Percentiles rank a stretch among this genome's conserved stretches.
phyloP scores from a whole-genome alignment of 371 early-diverging fungal species.

The Quaeritorhiza haematococci region DNA sequence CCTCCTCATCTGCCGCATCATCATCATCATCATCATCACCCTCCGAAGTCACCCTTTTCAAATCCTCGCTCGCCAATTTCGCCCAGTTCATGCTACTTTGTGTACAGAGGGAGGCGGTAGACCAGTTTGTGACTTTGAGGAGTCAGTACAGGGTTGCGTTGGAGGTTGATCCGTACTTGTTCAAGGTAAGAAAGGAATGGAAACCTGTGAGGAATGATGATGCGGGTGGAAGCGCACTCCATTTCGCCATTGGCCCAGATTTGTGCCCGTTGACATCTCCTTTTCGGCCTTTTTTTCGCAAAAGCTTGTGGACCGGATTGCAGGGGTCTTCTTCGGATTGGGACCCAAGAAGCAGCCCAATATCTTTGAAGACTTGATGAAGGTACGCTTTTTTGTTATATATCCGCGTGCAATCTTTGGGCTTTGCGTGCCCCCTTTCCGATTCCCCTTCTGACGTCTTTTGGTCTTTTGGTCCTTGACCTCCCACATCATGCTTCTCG shows the following conservation, averaged over 20 bases:
- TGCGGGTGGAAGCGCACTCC: too few relatives aligned
- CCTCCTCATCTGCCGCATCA: conserved; percentile 22
- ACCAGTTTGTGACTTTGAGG: conserved; percentile 53
- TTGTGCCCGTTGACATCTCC: too few relatives aligned
- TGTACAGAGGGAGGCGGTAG: conserved; percentile 62
- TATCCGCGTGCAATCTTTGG: too few relatives aligned
- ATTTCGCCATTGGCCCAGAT: too few relatives aligned
- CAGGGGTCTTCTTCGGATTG: conserved; percentile 24
- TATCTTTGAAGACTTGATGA: conserved; percentile 30
- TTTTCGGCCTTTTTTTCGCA: too few relatives aligned
- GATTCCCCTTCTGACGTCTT: too few relatives aligned
- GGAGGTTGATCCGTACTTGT: conserved; percentile 32
- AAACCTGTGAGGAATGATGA: too few relatives aligned
- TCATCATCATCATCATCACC: conserved; percentile 12
- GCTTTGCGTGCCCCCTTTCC: too few relatives aligned
- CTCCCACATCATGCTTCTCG: too few relatives aligned
- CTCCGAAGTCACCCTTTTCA: conserved; percentile 36
- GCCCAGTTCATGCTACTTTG: conserved; percentile 61
- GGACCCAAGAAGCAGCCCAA: conserved; percentile 28
- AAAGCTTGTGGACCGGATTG: conserved; percentile 30
- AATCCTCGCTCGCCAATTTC: conserved; percentile 66
- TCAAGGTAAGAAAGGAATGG: conserved; percentile 6
- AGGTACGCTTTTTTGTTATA: too few relatives aligned
- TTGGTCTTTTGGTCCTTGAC: too few relatives aligned
- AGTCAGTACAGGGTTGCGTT: conserved; percentile 54